Percentiles rank a stretch among this genome's conserved stretches.
Conservation (phyloP, 2,329 filamentous ascomycete genomes). For the Sclerotinia glacialis region DNA sequence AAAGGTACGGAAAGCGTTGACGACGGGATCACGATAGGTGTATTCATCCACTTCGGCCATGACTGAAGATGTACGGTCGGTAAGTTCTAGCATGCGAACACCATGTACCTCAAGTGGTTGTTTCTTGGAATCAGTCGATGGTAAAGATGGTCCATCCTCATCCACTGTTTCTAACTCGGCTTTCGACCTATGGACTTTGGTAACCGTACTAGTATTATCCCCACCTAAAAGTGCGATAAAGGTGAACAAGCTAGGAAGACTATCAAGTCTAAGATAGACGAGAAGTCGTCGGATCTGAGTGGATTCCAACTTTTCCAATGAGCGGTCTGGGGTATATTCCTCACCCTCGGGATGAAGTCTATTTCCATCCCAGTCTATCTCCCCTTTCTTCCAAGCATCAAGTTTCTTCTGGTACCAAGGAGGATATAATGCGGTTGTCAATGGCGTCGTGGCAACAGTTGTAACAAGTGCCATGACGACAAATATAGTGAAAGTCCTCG, state of each 20-base stretch:
- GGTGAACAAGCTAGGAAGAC: slow-evolving; percentile 75
- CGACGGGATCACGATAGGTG: slow-evolving; percentile 72
- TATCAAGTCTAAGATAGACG: slow-evolving; percentile 81
- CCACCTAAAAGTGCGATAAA: slow-evolving; percentile 77
- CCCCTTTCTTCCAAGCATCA: slow-evolving; percentile 72
- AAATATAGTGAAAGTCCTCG: slow-evolving; percentile 85
- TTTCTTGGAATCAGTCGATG: slow-evolving; percentile 29
- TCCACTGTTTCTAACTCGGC: slow-evolving; percentile 34
- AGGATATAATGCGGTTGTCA: slow-evolving; percentile 73
- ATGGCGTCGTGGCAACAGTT: slow-evolving; percentile 77
- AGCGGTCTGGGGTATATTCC: slow-evolving; percentile 38
- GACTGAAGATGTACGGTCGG: slow-evolving; percentile 88
- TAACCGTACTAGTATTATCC: slow-evolving; percentile 40
- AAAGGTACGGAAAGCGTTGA: slow-evolving; percentile 88
- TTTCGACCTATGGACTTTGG: slow-evolving; percentile 41
- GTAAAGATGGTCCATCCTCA: slow-evolving; percentile 33
- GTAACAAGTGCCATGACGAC: slow-evolving; percentile 91
- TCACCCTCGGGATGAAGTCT: slow-evolving; percentile 41
- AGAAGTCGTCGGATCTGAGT: slow-evolving; percentile 62
- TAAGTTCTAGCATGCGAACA: slow-evolving; percentile 80
- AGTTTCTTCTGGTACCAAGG: slow-evolving; percentile 72
- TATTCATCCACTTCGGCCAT: slow-evolving; percentile 85
- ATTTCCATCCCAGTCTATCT: slow-evolving; percentile 84
- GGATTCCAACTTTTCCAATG: slow-evolving; percentile 49
- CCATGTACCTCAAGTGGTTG: slow-evolving; percentile 54